A percentile compares a stretch with the other conserved stretches of the same genome.
These are phyloP conservation scores for Neonectria punicea DNA, from an alignment of 2,329 filamentous ascomycete genomes.

Conservation along the genomic window DNA sequence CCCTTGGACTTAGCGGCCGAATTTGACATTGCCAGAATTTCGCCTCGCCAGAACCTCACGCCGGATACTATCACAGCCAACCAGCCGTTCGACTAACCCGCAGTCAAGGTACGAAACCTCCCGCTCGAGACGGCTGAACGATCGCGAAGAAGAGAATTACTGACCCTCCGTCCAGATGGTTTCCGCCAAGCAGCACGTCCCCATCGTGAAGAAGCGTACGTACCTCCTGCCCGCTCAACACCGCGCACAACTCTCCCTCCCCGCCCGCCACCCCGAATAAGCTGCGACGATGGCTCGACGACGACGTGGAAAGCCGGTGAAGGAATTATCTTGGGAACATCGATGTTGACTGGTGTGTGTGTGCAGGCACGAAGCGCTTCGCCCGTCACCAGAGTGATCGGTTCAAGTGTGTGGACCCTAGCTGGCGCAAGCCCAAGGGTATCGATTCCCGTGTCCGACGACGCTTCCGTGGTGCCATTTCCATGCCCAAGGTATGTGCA, in stretches of 20 bases:
- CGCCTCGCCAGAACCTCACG: constrained; percentile 49
- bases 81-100: constrained; percentile 48
- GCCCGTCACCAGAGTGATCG: constrained; percentile 96
- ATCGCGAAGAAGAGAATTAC: constrained; percentile 34
- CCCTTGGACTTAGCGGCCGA: constrained; percentile 45
- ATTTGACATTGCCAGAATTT: constrained; percentile 51
- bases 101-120: constrained; percentile 53
- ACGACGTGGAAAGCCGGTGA: constrained; percentile 22
- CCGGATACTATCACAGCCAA: constrained; percentile 50
- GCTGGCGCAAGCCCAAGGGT: constrained; percentile 99
- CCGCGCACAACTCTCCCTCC: constrained; percentile 9
- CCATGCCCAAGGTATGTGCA: constrained; percentile 94
- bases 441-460: constrained; percentile 98
- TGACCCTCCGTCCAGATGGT: constrained; percentile 77
- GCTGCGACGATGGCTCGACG: constrained; percentile 30
- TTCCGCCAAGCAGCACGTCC: constrained; percentile 98
- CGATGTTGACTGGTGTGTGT: constrained; percentile 52
- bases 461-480: constrained; percentile 94
- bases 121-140: constrained; percentile 20
- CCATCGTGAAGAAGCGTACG: constrained; percentile 99
- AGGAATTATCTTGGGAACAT: constrained; percentile 15
- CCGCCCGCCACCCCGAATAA: constrained; percentile 20
- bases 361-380: constrained; percentile 90
- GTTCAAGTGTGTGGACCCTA: constrained; percentile 89
- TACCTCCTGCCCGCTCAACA: constrained; percentile 50